Base-by-base conservation (phyloP, 441 rosid genomes). In the Raphanus hybrid region DNA sequence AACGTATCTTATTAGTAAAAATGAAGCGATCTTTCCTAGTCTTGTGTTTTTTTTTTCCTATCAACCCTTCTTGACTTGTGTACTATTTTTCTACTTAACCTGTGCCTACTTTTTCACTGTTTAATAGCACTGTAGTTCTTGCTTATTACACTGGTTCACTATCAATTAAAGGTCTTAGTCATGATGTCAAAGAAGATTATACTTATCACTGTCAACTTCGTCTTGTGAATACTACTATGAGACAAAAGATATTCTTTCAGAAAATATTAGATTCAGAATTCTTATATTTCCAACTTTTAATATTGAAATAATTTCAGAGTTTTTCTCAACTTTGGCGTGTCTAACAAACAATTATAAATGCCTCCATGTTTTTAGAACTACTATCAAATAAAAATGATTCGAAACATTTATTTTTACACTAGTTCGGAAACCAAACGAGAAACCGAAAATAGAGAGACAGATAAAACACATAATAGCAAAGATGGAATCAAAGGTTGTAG, bases 61-160 rank as follows among this genome's bases (percentile, higher is more conserved):
- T 72, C 69, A 67, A 59, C 39, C 57, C 67, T 70, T 60, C 15
- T 60, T 78, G 58, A 67, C 48, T 67, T 48, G 8, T 72, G 81
- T 78, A 72, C 70, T 73, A n/a, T 66, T 62, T 41, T 58, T 55
- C 71, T 64, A 64, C 52, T 39, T 23, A 52, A 52, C 43, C 18
- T 43, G 59, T 70, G 64, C 45, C 43, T 39, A 39, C 43, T 39
- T 61, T 62, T 63, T 63, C 67, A 63, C 48, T 63, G 20, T 15
- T 52, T 52, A 61, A 57, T 5, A 35, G 32, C 14, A 61, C 57
- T 18, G 37, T 54, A 26, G 57, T 55, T 70, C 23, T 57, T 35
- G 32, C 16, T 16, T 15, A 52, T 5, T 50, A 43, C 50, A n/a
- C 18, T 50, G 55, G 55, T 14, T 50, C 18, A 50, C 55, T 50